These are phyloP conservation scores for Suillus luteus DNA, from an alignment of 768 basidiomycete species.

Conservation along the genomic window DNA sequence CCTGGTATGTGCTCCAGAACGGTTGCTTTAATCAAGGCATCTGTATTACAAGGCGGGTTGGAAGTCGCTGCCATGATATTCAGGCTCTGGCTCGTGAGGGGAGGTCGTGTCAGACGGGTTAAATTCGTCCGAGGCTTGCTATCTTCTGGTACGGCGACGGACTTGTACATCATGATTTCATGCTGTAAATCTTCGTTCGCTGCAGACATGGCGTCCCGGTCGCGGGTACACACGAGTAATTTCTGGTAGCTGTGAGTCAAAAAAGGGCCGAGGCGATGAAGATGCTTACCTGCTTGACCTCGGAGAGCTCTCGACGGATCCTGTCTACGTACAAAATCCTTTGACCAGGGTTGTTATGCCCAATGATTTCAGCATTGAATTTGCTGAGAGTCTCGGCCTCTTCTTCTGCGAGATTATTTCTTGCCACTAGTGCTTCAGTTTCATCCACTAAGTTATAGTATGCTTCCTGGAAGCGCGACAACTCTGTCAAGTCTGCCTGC, in stretches of 20 bases:
- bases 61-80: slow-evolving; percentile 23
- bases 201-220: slow-evolving; percentile 47
- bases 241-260: slow-evolving; percentile 38
- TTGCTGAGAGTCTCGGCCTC: slow-evolving; percentile 74
- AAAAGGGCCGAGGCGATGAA: background rate
- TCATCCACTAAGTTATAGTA: slow-evolving; percentile 67
- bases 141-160: slow-evolving; percentile 49
- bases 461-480: slow-evolving; percentile 68
- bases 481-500: slow-evolving; percentile 54
- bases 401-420: slow-evolving; percentile 78
- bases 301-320: slow-evolving; percentile 76
- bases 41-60: slow-evolving; percentile 10
- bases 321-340: slow-evolving; percentile 86
- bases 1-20: slow-evolving; percentile 38
- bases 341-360: slow-evolving; percentile 84
- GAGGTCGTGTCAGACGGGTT: slow-evolving; percentile 46
- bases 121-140: slow-evolving; percentile 57
- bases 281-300: slow-evolving; percentile 72
- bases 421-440: slow-evolving; percentile 61
- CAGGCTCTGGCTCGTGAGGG: slow-evolving; percentile 46
- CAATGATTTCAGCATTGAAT: slow-evolving; percentile 85
- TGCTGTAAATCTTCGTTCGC: slow-evolving; percentile 49
- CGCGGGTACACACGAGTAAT: slow-evolving; percentile 47
- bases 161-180: slow-evolving; percentile 64
- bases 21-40: slow-evolving; percentile 15